Evolutionary conservation across 768 basidiomycete species (phyloP).

Genomic region (Lentinula detonsa): DNA sequence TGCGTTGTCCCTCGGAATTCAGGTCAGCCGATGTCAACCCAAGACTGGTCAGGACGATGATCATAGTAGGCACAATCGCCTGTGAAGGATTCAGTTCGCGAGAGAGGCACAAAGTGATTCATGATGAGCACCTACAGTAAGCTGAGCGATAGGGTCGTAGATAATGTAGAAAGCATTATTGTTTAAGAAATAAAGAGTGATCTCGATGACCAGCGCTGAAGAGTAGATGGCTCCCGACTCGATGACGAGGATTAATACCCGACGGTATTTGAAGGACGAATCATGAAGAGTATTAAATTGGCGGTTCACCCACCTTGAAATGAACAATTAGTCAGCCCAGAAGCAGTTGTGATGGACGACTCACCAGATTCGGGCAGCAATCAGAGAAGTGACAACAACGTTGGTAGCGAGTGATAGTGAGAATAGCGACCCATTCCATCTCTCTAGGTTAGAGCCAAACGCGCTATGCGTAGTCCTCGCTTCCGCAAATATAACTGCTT

Average conservation of each 20-base stretch:
- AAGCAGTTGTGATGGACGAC: not conserved
- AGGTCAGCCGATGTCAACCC: constrained; percentile 18
- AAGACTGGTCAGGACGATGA: constrained; percentile 22
- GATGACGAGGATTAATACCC: constrained; percentile 21
- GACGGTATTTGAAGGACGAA: constrained; percentile 15
- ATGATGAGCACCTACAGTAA: constrained; percentile 1
- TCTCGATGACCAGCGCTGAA: constrained; percentile 24
- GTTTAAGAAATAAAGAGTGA: constrained; percentile 25
- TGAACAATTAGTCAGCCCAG: not conserved
- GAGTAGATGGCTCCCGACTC: constrained; percentile 28
- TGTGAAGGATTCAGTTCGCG: not conserved
- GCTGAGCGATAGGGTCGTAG: constrained; percentile 25
- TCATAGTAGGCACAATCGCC: constrained; percentile 25
- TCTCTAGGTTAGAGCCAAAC: constrained; percentile 22
- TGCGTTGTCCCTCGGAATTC: constrained; percentile 3
- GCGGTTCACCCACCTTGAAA: constrained; percentile 3
- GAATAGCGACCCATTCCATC: constrained; percentile 30
- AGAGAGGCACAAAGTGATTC: not conserved
- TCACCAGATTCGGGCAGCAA: constrained; percentile 27
- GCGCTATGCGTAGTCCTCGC: constrained; percentile 23
- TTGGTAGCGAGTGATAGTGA: constrained; percentile 26
- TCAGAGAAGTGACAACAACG: constrained; percentile 23
- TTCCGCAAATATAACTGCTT: constrained; percentile 21
- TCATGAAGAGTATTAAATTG: constrained; percentile 14
- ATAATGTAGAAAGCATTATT: constrained; percentile 29